Conservation (phyloP, 495 filamentous ascomycete species). For the Extremus antarcticus region DNA sequence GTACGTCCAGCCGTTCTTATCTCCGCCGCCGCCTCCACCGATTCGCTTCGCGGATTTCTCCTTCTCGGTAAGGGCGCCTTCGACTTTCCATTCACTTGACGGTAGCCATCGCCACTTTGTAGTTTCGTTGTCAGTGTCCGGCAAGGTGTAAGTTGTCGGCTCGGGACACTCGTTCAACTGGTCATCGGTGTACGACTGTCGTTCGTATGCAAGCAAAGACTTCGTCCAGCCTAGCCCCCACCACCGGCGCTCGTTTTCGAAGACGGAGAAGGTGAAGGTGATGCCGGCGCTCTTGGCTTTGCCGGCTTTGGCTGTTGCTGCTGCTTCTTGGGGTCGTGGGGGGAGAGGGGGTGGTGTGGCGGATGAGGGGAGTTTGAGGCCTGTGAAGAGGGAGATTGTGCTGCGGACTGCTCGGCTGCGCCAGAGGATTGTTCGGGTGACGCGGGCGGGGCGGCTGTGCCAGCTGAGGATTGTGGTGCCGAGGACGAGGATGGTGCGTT, state of each 20-base stretch:
- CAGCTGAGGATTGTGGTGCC: conserved; percentile 80
- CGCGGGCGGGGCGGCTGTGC: conserved; percentile 78
- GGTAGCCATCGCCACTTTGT: conserved; percentile 85
- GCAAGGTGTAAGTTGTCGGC: conserved; percentile 74
- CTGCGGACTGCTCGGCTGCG: conserved; percentile 64
- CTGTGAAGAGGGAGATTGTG: conserved; percentile 58
- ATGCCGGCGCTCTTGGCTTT: conserved; percentile 58
- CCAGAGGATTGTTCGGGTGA: conserved; percentile 83
- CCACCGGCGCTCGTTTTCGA: conserved; percentile 95
- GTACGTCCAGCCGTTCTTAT: conserved; percentile 82
- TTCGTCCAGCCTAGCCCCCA: conserved; percentile 90
- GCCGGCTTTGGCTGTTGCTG: conserved; percentile 18
- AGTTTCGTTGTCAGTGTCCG: conserved; percentile 69
- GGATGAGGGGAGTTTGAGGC: conserved; percentile 49
- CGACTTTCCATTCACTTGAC: conserved; percentile 75
- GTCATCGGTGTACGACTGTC: conserved; percentile 89
- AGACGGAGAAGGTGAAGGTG: conserved; percentile 89
- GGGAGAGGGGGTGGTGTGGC: conserved; percentile 16
- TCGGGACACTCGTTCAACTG: conserved; percentile 69
- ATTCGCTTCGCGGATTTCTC: conserved; percentile 28
- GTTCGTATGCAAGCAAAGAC: conserved; percentile 78
- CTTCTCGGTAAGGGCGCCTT: conserved; percentile 50
- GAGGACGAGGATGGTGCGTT: conserved; percentile 63
- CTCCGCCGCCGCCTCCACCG: conserved; percentile 33
- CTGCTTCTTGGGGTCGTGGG: neutral